These are phyloP conservation scores for Corinectria fuckeliana DNA, from an alignment of 2,329 filamentous ascomycete species.

Conservation along the genomic window DNA sequence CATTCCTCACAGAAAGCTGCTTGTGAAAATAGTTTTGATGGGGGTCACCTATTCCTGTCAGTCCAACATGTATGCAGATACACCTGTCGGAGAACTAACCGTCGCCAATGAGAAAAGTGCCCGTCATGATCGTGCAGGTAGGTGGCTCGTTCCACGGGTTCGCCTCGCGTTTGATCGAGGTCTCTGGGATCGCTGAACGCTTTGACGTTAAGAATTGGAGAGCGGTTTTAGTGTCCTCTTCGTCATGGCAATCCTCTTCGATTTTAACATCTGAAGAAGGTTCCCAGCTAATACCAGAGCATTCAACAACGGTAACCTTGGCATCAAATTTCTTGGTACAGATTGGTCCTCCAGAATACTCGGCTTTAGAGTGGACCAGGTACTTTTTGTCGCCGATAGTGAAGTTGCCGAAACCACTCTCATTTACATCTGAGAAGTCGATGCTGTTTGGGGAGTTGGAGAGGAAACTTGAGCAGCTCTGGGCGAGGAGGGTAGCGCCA, in stretches of 20 bases:
- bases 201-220: not conserved
- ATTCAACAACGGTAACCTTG: constrained; percentile 2
- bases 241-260: not conserved
- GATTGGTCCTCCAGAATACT: not conserved
- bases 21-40: constrained; percentile 10
- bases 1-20: constrained; percentile 3
- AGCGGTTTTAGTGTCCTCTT: not conserved
- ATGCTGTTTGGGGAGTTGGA: not conserved
- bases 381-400: not conserved
- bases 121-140: not conserved
- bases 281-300: not conserved
- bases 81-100: not conserved
- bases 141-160: not conserved
- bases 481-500: not conserved
- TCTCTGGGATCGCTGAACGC: too few species aligned
- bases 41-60: not conserved
- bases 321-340: constrained; percentile 1
- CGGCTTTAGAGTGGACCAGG: not conserved
- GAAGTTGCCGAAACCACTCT: not conserved
- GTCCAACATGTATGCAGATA: not conserved
- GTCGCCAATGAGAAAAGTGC: not conserved
- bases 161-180: not conserved
- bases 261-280: not conserved
- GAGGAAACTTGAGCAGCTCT: not conserved
- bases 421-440: not conserved